Evolutionary conservation across 176 grass and related monocot species (phyloP), one percentile per base, ranked within the genome.

Genomic region (Musa schizocarpa): DNA sequence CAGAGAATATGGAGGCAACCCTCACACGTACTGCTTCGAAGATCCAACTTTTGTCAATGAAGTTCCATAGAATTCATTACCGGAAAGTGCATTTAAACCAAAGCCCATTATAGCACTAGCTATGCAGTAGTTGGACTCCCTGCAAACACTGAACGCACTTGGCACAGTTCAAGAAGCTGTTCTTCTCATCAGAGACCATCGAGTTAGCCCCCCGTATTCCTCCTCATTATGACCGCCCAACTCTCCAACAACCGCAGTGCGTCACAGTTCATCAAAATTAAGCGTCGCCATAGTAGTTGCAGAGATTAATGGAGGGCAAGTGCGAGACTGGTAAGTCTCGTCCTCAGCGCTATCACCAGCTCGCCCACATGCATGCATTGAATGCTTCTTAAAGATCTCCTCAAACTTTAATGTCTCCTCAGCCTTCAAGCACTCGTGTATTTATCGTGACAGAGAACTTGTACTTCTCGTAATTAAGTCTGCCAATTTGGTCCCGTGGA

Each of bases 221-320:
- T 56, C 51, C 17, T 56, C 51, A 14, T 54, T 73, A 13, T 53
- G 12, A 13, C 50, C 9, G 13, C 17, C 9, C 71, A 29, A 24
- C 71, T 13, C 71, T 51, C 71, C 50, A 73, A 73, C 50, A 8
- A 73, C 57, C 57, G 5, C 17, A 19, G 57, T 14, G 17, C 10
- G 17, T 62, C 16, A 8, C 57, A 62, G 57, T 20, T 19, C 57
- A 69, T 11, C 71, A 20, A 73, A 73, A 56, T 73, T 54, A 73
- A 56, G 49, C 23, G 71, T 56, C 71, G 51, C 71, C 71, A 23
- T 56, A 73, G 71, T 73, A 21, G 71, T 73, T 73, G 52, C 20
- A 53, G 52, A 23, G 51, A 73, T 54, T 55, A 73, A 73, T 73
- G 50, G 49, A 6, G 49, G 16, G 19, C 3, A 2, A 20, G 14